Evolutionary conservation across 2,329 filamentous ascomycete species (phyloP).

Genomic region (Helicocarpus griseus): DNA sequence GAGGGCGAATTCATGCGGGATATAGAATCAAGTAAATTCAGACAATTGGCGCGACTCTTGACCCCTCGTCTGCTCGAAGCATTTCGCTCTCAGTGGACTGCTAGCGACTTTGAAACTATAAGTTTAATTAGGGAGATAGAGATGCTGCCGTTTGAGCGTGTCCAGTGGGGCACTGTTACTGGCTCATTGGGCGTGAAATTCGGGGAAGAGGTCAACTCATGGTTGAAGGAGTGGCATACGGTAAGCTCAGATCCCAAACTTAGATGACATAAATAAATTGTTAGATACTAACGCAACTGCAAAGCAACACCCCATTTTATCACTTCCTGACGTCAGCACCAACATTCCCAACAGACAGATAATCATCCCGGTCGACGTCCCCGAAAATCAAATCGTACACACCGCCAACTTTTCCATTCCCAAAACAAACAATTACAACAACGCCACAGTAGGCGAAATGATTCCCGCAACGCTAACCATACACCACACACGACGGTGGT

Average conservation of each 20-base stretch:
- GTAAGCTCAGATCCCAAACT: constrained; percentile 24
- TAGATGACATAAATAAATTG: no score
- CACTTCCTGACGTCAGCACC: constrained; percentile 21
- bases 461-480: constrained; percentile 41
- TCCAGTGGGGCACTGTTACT: constrained; percentile 46
- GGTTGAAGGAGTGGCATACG: constrained; percentile 43
- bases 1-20: constrained; percentile 37
- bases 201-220: constrained; percentile 30
- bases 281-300: constrained; percentile 7
- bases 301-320: constrained; percentile 26
- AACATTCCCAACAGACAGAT: constrained; percentile 51
- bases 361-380: constrained; percentile 81
- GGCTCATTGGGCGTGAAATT: constrained; percentile 39
- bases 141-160: constrained; percentile 41
- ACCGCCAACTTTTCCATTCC: constrained; percentile 46
- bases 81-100: constrained; percentile 37
- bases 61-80: constrained; percentile 40
- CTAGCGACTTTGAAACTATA: constrained; percentile 44
- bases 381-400: constrained; percentile 71
- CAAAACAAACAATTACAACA: constrained; percentile 18
- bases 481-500: constrained; percentile 48
- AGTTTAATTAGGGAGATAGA: constrained; percentile 45
- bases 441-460: constrained; percentile 32
- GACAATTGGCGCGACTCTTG: constrained; percentile 41
- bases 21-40: constrained; percentile 39